These are phyloP conservation scores for Atkinsonella hypoxylon DNA, from an alignment of 2,329 filamentous ascomycete genomes.

Conservation along the genomic window DNA sequence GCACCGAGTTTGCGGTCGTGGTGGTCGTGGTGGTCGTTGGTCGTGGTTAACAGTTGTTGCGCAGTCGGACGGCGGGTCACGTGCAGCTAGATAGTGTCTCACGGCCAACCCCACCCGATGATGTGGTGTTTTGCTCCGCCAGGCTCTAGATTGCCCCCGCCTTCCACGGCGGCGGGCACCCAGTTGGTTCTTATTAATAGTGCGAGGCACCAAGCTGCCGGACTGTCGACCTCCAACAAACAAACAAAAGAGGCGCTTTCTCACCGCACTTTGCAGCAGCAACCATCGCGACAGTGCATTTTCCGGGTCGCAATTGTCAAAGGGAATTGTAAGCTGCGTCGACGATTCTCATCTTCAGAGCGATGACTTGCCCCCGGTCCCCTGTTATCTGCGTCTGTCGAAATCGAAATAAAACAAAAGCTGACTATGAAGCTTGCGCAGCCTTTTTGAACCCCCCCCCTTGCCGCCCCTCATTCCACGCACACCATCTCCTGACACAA, in stretches of 20 bases:
- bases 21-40: neutral
- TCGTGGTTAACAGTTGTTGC: too few species aligned
- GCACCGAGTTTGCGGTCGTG: too few species aligned
- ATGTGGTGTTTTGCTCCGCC: slow-evolving; percentile 22
- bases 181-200: slow-evolving; percentile 1
- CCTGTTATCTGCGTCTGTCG: too few species aligned
- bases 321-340: neutral
- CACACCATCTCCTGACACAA: slow-evolving; percentile 18
- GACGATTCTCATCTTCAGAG: neutral
- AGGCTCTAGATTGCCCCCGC: slow-evolving; percentile 11
- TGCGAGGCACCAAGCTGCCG: slow-evolving; percentile 3
- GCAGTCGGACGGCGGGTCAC: slow-evolving; percentile 15
- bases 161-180: slow-evolving; percentile 8
- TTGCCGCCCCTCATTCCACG: slow-evolving; percentile 14
- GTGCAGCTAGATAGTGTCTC: slow-evolving; percentile 16
- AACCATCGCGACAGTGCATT: slow-evolving; percentile 4
- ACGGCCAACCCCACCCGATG: slow-evolving; percentile 20
- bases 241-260: slow-evolving; percentile 9
- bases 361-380: too few species aligned
- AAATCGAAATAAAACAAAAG: neutral
- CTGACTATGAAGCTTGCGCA: slow-evolving; percentile 1
- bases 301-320: neutral
- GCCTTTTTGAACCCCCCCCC: slow-evolving; percentile 10
- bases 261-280: neutral
- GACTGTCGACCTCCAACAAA: slow-evolving; percentile 5